phyloP scores from a whole-genome alignment of 352 stramenopile genomes.

The Globisporangium middletonii region DNA sequence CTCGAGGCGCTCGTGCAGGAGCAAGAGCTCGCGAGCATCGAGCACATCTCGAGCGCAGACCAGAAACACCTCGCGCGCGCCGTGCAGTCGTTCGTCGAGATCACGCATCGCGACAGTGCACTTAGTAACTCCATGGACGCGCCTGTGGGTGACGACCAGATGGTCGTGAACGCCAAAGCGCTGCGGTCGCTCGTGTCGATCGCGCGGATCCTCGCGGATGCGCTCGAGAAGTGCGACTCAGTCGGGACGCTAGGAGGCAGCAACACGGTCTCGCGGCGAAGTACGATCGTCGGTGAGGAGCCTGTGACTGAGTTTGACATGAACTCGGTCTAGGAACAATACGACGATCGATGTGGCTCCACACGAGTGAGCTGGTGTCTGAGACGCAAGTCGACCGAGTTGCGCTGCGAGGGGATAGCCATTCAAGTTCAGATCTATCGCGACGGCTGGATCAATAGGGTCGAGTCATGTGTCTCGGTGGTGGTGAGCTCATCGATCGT shows the following conservation, averaged over 20 bases:
- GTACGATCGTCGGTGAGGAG: constrained; percentile 14
- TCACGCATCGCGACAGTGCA: constrained; percentile 8
- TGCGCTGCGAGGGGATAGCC: too few relatives aligned
- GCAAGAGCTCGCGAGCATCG: constrained; percentile 32
- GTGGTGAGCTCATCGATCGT: too few relatives aligned
- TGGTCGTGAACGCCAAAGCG: constrained; percentile 14
- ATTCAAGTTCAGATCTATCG: too few relatives aligned
- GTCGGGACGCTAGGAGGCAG: neutral
- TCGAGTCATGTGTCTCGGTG: too few relatives aligned
- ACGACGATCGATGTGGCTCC: neutral
- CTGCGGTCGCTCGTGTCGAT: constrained; percentile 38
- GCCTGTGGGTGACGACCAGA: constrained; percentile 4
- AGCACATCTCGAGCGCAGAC: constrained; percentile 20
- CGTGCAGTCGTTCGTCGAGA: constrained; percentile 34
- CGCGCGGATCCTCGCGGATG: constrained; percentile 41
- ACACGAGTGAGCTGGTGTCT: neutral
- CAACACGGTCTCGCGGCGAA: constrained; percentile 1
- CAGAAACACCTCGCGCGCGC: constrained; percentile 23
- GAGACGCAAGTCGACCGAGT: too few relatives aligned
- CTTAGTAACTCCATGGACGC: neutral
- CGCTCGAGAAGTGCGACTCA: constrained; percentile 28
- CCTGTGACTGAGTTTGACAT: constrained; percentile 25
- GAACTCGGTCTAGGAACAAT: constrained; percentile 12
- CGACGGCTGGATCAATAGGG: too few relatives aligned
- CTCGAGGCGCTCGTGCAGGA: constrained; percentile 50